Conservation (phyloP, 768 basidiomycete genomes). For the Tulasnella sp. region DNA sequence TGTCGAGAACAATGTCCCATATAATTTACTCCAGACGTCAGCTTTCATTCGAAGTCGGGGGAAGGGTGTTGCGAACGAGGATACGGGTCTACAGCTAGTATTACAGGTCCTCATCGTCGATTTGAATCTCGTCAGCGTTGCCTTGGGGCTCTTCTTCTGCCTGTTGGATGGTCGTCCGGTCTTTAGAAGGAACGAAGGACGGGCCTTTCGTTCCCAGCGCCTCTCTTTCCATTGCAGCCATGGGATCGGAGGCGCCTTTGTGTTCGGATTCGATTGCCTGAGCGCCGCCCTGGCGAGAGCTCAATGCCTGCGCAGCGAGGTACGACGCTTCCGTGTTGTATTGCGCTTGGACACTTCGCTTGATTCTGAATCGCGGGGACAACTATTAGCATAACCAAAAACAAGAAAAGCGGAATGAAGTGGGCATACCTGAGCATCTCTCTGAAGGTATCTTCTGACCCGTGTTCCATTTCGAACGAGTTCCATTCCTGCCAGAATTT, state of each 20-base stretch:
- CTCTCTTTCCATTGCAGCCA: constrained; percentile 82
- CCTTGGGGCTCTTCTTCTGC: constrained; percentile 48
- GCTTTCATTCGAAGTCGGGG: not conserved
- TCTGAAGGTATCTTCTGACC: constrained; percentile 95
- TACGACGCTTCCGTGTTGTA: constrained; percentile 98
- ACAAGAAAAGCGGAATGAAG: not conserved
- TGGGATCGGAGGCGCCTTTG: constrained; percentile 64
- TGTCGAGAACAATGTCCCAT: no score
- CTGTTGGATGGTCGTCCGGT: constrained; percentile 49
- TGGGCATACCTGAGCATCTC: constrained; percentile 45
- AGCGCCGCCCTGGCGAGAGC: constrained; percentile 61
- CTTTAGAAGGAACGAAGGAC: constrained; percentile 76
- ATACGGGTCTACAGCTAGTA: constrained; percentile 8
- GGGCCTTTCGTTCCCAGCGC: constrained; percentile 60
- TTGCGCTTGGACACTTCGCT: constrained; percentile 96
- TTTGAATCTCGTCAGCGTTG: constrained; percentile 86
- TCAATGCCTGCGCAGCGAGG: constrained; percentile 85
- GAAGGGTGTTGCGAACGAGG: not conserved
- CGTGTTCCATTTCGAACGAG: constrained; percentile 96
- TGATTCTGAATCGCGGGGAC: constrained; percentile 58
- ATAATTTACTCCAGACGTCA: not conserved
- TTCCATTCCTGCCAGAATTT: constrained; percentile 99
- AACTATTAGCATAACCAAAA: not conserved
- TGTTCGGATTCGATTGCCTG: constrained; percentile 47
- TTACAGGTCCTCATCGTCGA: constrained; percentile 71